phyloP scores from a whole-genome alignment of 768 basidiomycete genomes.

The Leccinum ochraceum region DNA sequence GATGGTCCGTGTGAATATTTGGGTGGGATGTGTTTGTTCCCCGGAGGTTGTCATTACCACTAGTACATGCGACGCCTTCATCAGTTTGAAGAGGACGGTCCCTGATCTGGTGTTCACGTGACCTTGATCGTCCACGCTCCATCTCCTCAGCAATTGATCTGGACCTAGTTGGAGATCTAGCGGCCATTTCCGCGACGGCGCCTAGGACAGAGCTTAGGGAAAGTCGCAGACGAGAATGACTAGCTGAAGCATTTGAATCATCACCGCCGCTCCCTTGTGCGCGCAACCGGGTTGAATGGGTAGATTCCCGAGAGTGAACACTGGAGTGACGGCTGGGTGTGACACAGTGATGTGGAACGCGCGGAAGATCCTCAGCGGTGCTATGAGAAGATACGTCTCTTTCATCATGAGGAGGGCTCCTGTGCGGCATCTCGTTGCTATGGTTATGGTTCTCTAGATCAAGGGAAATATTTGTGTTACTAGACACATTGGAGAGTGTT shows the following conservation, averaged over 20 bases:
- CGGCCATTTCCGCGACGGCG: conserved; percentile 21
- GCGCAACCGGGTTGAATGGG: neutral
- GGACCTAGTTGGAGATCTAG: conserved; percentile 15
- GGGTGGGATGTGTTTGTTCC: neutral
- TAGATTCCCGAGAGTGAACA: conserved; percentile 6
- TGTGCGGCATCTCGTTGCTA: neutral
- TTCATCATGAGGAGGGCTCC: neutral
- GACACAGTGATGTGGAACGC: neutral
- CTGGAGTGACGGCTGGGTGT: neutral
- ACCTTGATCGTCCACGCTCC: conserved; percentile 24
- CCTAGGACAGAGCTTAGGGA: conserved; percentile 21
- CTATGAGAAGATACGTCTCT: conserved; percentile 30
- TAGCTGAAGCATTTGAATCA: neutral
- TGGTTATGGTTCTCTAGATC: neutral
- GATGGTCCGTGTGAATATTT: neutral
- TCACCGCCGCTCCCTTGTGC: conserved; percentile 1
- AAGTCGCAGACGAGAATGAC: conserved; percentile 21
- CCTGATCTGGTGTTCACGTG: conserved; percentile 2
- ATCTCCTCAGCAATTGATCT: conserved; percentile 37
- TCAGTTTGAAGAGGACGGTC: neutral
- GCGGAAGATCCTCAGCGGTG: conserved; percentile 28
- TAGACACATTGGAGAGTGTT: conserved; percentile 9
- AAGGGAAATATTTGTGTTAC: conserved; percentile 6
- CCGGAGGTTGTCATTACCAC: neutral
- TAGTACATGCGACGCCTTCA: neutral